Evolutionary conservation across 1,139 yeast genomes (phyloP).

Genomic region (Eremothecium sinecaudum): DNA sequence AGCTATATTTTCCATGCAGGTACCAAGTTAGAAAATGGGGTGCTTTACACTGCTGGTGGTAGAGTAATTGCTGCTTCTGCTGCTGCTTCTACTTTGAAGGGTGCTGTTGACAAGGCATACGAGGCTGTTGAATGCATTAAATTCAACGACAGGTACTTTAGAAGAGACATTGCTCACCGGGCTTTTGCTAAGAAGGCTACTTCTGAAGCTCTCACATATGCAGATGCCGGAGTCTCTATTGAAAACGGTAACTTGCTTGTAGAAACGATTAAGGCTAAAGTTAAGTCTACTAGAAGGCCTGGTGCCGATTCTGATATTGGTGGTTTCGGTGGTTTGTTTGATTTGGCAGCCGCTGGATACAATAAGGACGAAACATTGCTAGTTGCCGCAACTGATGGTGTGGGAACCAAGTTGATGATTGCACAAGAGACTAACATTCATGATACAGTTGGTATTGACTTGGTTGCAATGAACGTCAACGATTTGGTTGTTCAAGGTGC

Average conservation of each 20-base stretch:
- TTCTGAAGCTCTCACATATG: conserved; percentile 59
- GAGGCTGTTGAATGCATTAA: conserved; percentile 68
- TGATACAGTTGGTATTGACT: conserved; percentile 94
- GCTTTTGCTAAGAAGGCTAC: conserved; percentile 56
- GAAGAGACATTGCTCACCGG: conserved; percentile 92
- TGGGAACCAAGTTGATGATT: conserved; percentile 91
- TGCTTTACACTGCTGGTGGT: conserved; percentile 83
- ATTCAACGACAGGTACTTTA: conserved; percentile 68
- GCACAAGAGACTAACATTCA: conserved; percentile 87
- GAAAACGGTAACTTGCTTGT: conserved; percentile 90
- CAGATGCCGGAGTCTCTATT: conserved; percentile 93
- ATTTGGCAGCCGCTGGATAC: conserved; percentile 81
- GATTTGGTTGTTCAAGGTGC: conserved; percentile 98
- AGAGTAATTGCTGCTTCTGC: conserved; percentile 95
- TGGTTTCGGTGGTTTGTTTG: conserved; percentile 97
- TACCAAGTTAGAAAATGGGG: conserved; percentile 47
- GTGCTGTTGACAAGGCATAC: conserved; percentile 81
- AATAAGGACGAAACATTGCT: conserved; percentile 60
- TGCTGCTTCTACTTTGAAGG: conserved; percentile 60
- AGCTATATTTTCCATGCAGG: conserved; percentile 93
- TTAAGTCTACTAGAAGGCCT: conserved; percentile 86
- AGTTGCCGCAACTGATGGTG: conserved; percentile 98
- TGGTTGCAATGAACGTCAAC: conserved; percentile 97
- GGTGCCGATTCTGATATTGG: conserved; percentile 99
- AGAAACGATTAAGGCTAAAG: conserved; percentile 80